Evolutionary conservation across 139 green algal genomes (phyloP).

Genomic region (Yamagishiella unicocca): DNA sequence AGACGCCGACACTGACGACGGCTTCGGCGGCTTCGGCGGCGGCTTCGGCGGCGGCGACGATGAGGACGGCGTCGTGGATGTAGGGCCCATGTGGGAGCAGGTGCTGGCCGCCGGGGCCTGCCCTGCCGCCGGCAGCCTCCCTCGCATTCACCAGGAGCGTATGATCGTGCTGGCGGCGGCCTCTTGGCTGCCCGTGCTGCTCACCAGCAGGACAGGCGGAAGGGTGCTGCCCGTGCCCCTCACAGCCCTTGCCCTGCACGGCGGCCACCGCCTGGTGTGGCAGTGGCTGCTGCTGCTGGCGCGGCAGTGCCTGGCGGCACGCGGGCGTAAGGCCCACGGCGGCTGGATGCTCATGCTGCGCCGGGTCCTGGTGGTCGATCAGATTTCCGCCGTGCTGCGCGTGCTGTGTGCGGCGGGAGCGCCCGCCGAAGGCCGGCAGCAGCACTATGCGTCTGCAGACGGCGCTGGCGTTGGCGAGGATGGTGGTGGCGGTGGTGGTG

Average conservation of each 20-base stretch:
- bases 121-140: background rate
- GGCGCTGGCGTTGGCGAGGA: no score
- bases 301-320: background rate
- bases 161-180: constrained; percentile 1
- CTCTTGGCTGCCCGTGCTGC: background rate
- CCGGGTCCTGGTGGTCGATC: background rate
- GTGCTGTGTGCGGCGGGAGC: no score
- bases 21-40: no score
- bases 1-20: no score
- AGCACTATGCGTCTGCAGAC: no score
- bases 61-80: background rate
- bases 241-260: background rate
- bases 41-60: background rate
- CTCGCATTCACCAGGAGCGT: background rate
- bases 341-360: constrained; percentile 8
- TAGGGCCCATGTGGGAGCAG: background rate
- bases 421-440: no score
- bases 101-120: background rate
- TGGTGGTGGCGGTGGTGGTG: no score
- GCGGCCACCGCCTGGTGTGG: constrained; percentile 5
- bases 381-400: constrained; percentile 1
- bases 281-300: background rate
- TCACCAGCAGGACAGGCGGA: background rate
- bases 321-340: background rate
- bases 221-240: background rate